phyloP scores from a whole-genome alignment of 768 basidiomycete genomes.

The Phanerodontia chrysosporium region DNA sequence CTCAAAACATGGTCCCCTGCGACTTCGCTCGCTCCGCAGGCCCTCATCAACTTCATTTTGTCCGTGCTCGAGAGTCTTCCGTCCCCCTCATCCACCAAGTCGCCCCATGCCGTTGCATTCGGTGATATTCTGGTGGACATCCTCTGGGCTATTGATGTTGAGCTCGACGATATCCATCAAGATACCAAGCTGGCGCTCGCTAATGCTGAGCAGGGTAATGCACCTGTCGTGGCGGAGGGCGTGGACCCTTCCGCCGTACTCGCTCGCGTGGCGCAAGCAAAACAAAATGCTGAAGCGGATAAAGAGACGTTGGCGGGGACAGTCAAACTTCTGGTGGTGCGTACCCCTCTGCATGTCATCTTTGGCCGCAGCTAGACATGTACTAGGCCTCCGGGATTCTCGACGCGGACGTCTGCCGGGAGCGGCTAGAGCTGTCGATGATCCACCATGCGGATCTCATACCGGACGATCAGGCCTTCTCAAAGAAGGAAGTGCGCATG shows the following conservation, averaged over 20 bases:
- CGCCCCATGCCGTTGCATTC: constrained; percentile 42
- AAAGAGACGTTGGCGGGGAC: constrained; percentile 55
- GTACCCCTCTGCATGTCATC: constrained; percentile 19
- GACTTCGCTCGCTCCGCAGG: constrained; percentile 47
- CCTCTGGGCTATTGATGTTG: constrained; percentile 76
- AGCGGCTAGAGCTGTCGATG: constrained; percentile 66
- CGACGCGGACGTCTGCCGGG: constrained; percentile 58
- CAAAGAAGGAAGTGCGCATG: constrained; percentile 78
- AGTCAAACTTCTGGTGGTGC: constrained; percentile 59
- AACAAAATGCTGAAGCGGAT: constrained; percentile 56
- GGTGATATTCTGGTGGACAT: constrained; percentile 75
- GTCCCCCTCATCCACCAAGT: constrained; percentile 52
- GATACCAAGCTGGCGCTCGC: constrained; percentile 43
- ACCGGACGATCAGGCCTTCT: constrained; percentile 58
- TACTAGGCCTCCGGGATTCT: constrained; percentile 55
- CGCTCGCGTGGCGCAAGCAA: constrained; percentile 31
- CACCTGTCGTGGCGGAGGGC: constrained; percentile 7
- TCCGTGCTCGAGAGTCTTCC: constrained; percentile 59
- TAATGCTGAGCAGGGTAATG: constrained; percentile 18
- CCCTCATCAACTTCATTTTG: constrained; percentile 61
- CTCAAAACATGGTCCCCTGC: constrained; percentile 25
- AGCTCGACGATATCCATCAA: constrained; percentile 64
- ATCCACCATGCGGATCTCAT: constrained; percentile 65
- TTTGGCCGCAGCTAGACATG: not conserved
- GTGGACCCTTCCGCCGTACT: constrained; percentile 9